Evolutionary conservation across 2,329 filamentous ascomycete species (phyloP), one percentile per base, ranked within the genome.

Genomic region (Trichoderma sp.): DNA sequence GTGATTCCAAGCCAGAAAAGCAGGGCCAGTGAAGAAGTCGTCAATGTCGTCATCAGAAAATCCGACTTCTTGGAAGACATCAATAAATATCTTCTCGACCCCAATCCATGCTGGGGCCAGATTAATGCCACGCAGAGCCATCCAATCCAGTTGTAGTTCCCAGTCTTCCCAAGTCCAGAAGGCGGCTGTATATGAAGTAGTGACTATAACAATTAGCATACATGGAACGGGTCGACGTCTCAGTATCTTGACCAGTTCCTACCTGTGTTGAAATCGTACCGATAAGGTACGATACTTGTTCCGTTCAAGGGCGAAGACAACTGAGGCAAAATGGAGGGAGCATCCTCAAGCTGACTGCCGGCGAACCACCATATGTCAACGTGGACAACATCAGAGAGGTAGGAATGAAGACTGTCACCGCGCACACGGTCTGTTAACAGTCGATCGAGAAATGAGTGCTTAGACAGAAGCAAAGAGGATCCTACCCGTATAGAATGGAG

Each of bases 141-240:
- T 74, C 81, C 81, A 83, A 70, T 83, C 82, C 3, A 84, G 75
- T 68, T 83, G 75, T 1, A 78, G 70, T 70, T 83, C 81, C 81
- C 81, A 84, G 51, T 84, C 81, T 54, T 80, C 74, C 81, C 81
- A 84, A 14, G 72, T 72, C 81, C 81, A 84, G 69, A 82, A 83
- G 0, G 81, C 76, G 1, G 76, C 72, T 5, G 81, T 82, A 67
- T 83, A 83, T 1, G 79, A 82, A 68, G 82, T 82, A 0, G 81
- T 84, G 0, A 84, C 81, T 78, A 24, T 0, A 28, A 34, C 9
- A 7, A 45, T 6, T 4, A n/a, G 5, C 15, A 14, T 1, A 14
- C n/a, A n/a, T n/a, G n/a, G n/a, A n/a, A n/a, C n/a, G n/a, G n/a
- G n/a, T n/a, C n/a, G n/a, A n/a, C n/a, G n/a, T n/a, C n/a, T n/a